A percentile compares a stretch with the other conserved stretches of the same genome.
Conservation (phyloP, 768 basidiomycete species). For the Coprinellus micaceus region DNA sequence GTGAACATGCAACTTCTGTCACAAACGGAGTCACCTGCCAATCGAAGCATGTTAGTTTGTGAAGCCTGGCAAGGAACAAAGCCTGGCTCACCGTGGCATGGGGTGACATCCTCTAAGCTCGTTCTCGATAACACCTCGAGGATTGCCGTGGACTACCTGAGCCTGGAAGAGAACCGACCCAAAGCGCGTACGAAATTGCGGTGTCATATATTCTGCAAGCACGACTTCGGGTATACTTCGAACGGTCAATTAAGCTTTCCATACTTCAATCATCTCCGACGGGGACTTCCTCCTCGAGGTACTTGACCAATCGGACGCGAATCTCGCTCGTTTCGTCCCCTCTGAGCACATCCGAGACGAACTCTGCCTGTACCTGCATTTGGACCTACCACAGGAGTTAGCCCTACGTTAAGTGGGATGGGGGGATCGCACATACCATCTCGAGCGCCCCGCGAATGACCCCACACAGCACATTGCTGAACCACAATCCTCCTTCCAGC, state of each 20-base stretch:
- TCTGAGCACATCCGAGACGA: slow-evolving; percentile 84
- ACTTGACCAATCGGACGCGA: slow-evolving; percentile 83
- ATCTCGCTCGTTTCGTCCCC: slow-evolving; percentile 96
- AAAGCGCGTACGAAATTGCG: too few species aligned
- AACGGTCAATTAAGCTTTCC: too few species aligned
- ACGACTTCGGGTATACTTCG: not conserved
- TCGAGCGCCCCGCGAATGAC: slow-evolving; percentile 90
- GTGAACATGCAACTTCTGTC: too few species aligned
- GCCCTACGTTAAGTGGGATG: slow-evolving; percentile 6
- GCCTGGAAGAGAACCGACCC: too few species aligned
- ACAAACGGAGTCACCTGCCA: too few species aligned
- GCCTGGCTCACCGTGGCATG: too few species aligned
- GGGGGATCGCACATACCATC: slow-evolving; percentile 63
- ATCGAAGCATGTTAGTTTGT: too few species aligned
- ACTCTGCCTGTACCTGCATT: slow-evolving; percentile 88
- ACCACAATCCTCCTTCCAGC: slow-evolving; percentile 91
- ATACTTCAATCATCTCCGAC: slow-evolving; percentile 76
- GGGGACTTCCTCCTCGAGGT: slow-evolving; percentile 94
- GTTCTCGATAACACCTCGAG: too few species aligned
- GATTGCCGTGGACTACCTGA: too few species aligned
- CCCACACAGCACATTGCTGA: slow-evolving; percentile 93
- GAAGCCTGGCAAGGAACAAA: too few species aligned
- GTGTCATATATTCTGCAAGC: too few species aligned
- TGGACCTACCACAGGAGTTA: slow-evolving; percentile 63
- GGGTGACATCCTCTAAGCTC: too few species aligned